phyloP scores from a whole-genome alignment of 441 rosid species.

The Populus hybrid region DNA sequence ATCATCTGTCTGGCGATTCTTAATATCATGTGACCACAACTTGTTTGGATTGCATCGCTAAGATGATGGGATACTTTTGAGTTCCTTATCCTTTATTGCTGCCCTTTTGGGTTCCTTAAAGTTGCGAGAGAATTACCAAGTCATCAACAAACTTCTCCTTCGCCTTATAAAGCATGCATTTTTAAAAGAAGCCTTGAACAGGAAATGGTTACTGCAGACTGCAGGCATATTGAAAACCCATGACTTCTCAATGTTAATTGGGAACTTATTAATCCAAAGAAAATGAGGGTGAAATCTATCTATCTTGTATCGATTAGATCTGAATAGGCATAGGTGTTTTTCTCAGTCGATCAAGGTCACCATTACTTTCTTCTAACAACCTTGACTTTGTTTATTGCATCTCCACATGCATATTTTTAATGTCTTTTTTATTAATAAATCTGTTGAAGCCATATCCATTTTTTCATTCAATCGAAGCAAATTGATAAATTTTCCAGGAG shows the following conservation, averaged over 20 bases:
- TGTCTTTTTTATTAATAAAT: not conserved
- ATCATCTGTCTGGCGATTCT: not conserved
- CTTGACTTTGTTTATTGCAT: not conserved
- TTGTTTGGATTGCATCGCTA: not conserved
- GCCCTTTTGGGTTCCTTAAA: not conserved
- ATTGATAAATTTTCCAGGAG: constrained; percentile 49
- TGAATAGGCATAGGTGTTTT: not conserved
- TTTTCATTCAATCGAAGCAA: constrained; percentile 3
- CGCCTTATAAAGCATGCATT: not conserved
- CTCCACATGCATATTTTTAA: not conserved
- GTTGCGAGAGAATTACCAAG: not conserved
- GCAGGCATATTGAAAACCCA: not conserved
- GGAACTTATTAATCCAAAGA: not conserved
- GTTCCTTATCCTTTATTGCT: not conserved
- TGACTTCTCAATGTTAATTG: not conserved
- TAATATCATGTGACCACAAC: no score
- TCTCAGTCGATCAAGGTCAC: not conserved
- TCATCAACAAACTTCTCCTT: not conserved
- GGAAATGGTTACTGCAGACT: not conserved
- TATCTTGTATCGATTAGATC: not conserved
- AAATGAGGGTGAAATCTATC: not conserved
- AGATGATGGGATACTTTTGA: not conserved
- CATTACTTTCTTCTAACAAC: not conserved
- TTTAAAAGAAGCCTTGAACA: not conserved
- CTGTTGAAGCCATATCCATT: not conserved